phyloP scores from a whole-genome alignment of 2,329 filamentous ascomycete species.

The Trichoderma sp. region DNA sequence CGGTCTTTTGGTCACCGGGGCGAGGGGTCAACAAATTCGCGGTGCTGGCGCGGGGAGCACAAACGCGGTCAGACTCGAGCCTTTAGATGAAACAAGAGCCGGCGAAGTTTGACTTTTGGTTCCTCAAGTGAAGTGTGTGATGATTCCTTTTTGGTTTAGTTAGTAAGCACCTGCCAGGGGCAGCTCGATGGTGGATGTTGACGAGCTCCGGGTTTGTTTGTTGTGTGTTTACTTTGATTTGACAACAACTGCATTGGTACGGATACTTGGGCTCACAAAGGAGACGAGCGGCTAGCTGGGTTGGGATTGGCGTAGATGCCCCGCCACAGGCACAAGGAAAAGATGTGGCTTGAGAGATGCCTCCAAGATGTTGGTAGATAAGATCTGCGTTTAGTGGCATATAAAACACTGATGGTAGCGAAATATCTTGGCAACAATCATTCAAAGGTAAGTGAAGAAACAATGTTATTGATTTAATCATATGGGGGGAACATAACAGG shows the following conservation, averaged over 20 bases:
- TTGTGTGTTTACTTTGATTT: slow-evolving; percentile 24
- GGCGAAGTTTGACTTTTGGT: background rate
- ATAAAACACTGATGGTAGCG: background rate
- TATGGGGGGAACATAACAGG: background rate
- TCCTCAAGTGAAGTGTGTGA: too few species aligned
- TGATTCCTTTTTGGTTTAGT: background rate
- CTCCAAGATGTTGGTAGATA: background rate
- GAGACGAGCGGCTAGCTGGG: background rate
- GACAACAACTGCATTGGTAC: background rate
- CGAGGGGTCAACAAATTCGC: slow-evolving; percentile 23
- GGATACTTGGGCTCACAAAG: background rate
- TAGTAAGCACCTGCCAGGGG: slow-evolving; percentile 5
- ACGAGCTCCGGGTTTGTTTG: background rate
- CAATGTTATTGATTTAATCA: background rate
- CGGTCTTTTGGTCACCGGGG: slow-evolving; percentile 6
- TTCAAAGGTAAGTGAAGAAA: background rate
- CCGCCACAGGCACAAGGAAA: background rate
- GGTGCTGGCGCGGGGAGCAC: slow-evolving; percentile 15
- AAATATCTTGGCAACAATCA: background rate
- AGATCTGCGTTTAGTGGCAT: background rate
- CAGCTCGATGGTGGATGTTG: slow-evolving; percentile 11
- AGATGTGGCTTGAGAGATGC: background rate
- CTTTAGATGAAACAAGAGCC: background rate
- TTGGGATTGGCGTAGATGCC: slow-evolving; percentile 5
- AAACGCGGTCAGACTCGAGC: slow-evolving; percentile 20